phyloP scores from a whole-genome alignment of 257 asterid genomes.

The Solanum arcanum region DNA sequence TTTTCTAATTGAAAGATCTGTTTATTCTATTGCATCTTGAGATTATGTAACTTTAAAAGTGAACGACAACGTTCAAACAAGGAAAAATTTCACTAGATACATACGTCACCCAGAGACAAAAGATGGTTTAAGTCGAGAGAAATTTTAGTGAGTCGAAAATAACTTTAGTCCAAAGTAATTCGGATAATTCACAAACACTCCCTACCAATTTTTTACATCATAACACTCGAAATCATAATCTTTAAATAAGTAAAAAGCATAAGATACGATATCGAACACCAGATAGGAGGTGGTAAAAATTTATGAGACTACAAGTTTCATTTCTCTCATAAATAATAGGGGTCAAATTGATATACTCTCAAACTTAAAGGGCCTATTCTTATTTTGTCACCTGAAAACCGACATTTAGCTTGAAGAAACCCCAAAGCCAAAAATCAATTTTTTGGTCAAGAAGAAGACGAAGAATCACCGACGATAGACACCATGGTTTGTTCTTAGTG shows the following conservation, averaged over 20 bases:
- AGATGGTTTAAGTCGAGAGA: neutral
- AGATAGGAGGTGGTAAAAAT: neutral
- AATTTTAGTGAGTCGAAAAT: neutral
- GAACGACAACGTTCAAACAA: neutral
- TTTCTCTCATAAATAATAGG: neutral
- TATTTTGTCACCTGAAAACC: neutral
- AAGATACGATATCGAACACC: neutral
- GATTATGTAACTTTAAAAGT: neutral
- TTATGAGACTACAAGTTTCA: neutral
- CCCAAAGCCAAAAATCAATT: neutral
- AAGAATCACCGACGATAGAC: neutral
- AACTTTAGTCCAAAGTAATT: neutral
- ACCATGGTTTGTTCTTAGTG: neutral
- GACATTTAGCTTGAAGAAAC: neutral
- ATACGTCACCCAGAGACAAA: neutral
- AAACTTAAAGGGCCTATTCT: neutral
- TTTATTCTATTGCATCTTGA: neutral
- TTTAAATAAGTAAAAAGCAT: no score
- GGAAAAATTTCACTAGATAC: neutral
- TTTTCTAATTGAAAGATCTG: neutral
- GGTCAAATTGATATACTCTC: neutral
- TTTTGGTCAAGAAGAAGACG: neutral
- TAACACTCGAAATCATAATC: neutral
- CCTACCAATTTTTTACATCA: neutral
- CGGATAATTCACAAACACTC: neutral